Percentiles rank a stretch among this genome's conserved stretches.
Conservation (phyloP, 148 eudicot genomes). For the Silene uniflora region DNA sequence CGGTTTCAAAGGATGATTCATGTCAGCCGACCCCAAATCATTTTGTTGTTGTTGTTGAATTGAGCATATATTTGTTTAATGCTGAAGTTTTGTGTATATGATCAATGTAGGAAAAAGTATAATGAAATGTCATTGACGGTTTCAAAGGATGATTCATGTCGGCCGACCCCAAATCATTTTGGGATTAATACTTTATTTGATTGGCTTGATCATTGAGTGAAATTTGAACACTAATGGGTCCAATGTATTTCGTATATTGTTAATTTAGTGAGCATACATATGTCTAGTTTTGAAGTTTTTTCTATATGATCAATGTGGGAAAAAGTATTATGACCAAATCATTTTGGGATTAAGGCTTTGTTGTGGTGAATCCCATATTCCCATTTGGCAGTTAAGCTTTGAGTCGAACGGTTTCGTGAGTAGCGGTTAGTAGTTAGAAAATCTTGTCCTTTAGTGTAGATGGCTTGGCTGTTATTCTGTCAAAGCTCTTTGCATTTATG, state of each 20-base stretch:
- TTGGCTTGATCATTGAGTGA: no score
- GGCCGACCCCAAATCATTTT: neutral
- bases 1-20: neutral
- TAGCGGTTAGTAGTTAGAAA: neutral
- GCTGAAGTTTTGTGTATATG: neutral
- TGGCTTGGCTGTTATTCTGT: neutral
- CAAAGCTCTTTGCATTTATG: no score
- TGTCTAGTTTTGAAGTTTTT: no score
- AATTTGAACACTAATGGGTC: no score
- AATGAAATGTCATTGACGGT: neutral
- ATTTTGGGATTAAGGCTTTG: no score
- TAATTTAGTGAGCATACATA: no score
- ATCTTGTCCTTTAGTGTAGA: neutral
- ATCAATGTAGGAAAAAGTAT: neutral
- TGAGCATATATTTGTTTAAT: neutral
- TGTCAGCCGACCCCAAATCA: neutral
- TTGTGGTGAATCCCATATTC: neutral
- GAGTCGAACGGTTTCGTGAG: neutral
- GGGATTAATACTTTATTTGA: neutral
- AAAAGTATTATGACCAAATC: no score
- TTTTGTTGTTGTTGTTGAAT: neutral
- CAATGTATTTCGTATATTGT: neutral
- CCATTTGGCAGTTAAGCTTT: neutral
- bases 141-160: neutral
- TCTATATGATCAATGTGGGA: no score